phyloP scores from a whole-genome alignment of 2,329 filamentous ascomycete genomes.

The Rhinocladiella mackenziei region DNA sequence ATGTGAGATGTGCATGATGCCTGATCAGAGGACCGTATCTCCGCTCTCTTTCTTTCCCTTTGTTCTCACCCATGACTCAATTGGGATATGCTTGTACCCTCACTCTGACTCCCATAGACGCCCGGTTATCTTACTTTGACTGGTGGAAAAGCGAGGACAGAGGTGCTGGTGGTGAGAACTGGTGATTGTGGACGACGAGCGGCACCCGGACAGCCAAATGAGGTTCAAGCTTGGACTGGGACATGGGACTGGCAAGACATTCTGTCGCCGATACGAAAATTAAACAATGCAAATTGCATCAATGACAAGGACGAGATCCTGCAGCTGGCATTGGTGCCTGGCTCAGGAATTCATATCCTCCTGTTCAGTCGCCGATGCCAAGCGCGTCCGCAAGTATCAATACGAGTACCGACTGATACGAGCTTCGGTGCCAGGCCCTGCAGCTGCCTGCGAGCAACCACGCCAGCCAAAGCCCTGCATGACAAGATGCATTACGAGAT shows the following conservation, averaged over 20 bases:
- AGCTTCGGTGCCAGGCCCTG: too few species aligned
- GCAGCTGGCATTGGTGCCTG: too few species aligned
- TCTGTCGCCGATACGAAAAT: slow-evolving; percentile 13
- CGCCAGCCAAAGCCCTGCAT: too few species aligned
- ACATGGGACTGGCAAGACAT: slow-evolving; percentile 12
- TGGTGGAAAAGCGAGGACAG: slow-evolving; percentile 20
- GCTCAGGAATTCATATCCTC: too few species aligned
- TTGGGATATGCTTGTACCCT: slow-evolving; percentile 8
- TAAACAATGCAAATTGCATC: slow-evolving; percentile 4
- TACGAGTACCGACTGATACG: too few species aligned
- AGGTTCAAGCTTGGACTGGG: slow-evolving; percentile 18
- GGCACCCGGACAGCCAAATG: slow-evolving; percentile 14
- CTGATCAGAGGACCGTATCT: too few species aligned
- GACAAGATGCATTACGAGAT: too few species aligned
- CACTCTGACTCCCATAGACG: slow-evolving; percentile 16
- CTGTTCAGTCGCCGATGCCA: too few species aligned
- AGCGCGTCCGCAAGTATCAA: too few species aligned
- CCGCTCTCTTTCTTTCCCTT: neutral
- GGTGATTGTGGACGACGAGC: slow-evolving; percentile 22
- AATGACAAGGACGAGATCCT: slow-evolving; percentile 7
- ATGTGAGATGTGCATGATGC: too few species aligned
- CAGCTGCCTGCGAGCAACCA: too few species aligned
- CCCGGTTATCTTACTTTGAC: slow-evolving; percentile 26
- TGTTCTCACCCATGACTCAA: slow-evolving; percentile 5
- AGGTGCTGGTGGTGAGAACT: slow-evolving; percentile 16